Conservation (phyloP, 176 grass and related monocot genomes). For the Bothriochloa decipiens region DNA sequence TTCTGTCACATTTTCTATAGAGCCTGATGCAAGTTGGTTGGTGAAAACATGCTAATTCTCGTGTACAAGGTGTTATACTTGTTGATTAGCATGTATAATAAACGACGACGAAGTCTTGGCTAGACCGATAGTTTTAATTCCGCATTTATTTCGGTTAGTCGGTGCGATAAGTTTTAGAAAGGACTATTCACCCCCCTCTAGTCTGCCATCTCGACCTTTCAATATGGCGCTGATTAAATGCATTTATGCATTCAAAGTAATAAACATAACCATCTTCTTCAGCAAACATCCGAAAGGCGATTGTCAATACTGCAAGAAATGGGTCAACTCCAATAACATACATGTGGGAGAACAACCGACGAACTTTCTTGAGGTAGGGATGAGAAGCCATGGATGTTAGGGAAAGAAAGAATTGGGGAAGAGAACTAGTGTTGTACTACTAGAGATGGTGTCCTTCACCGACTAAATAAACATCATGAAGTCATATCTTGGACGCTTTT, state of each 20-base stretch:
- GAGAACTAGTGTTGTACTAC: background rate
- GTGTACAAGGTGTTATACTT: too few species aligned
- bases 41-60: too few species aligned
- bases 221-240: background rate
- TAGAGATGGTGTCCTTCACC: background rate
- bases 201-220: too few species aligned
- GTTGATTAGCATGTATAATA: too few species aligned
- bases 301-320: background rate
- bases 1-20: too few species aligned
- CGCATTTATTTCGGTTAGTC: too few species aligned
- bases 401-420: background rate
- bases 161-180: too few species aligned
- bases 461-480: background rate
- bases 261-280: background rate
- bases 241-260: conserved; percentile 10
- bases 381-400: background rate
- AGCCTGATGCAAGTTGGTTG: too few species aligned
- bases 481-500: background rate
- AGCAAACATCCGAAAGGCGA: background rate
- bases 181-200: too few species aligned
- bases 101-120: too few species aligned
- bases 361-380: conserved; percentile 3
- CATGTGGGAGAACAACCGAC: background rate
- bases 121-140: too few species aligned
- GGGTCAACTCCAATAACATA: background rate